Percentiles rank a stretch among this genome's conserved stretches.
phyloP scores from a whole-genome alignment of 306 rosid genomes.

The Begonia loranthoides region DNA sequence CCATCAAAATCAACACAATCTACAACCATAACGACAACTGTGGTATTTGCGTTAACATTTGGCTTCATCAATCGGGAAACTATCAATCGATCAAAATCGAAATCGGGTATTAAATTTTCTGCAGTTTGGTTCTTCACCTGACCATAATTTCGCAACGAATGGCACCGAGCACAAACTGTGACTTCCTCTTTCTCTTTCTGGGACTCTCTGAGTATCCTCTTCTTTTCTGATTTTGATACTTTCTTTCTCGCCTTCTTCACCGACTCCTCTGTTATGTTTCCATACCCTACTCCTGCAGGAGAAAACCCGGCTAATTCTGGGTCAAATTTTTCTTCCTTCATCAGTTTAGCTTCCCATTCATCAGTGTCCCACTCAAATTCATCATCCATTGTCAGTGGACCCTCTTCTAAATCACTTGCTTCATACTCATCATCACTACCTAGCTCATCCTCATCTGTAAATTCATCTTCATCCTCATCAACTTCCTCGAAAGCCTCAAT shows the following conservation, averaged over 20 bases:
- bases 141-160: slow-evolving; percentile 84
- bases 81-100: slow-evolving; percentile 77
- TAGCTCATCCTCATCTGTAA: slow-evolving; percentile 9
- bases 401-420: slow-evolving; percentile 18
- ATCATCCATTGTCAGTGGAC: slow-evolving; percentile 17
- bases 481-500: slow-evolving; percentile 14
- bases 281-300: slow-evolving; percentile 74
- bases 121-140: slow-evolving; percentile 69
- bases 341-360: slow-evolving; percentile 25
- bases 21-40: slow-evolving; percentile 77
- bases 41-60: slow-evolving; percentile 46
- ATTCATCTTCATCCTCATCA: slow-evolving; percentile 8
- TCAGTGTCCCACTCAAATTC: slow-evolving; percentile 53
- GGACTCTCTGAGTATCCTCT: slow-evolving; percentile 60
- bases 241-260: slow-evolving; percentile 50
- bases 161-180: slow-evolving; percentile 84
- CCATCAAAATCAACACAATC: slow-evolving; percentile 97
- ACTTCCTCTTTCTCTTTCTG: slow-evolving; percentile 71
- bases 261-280: slow-evolving; percentile 56
- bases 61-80: slow-evolving; percentile 62
- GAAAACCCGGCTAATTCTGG: slow-evolving; percentile 55
- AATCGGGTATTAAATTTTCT: slow-evolving; percentile 89
- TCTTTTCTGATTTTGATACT: slow-evolving; percentile 68
- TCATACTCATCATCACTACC: slow-evolving; percentile 16
- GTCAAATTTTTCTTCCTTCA: slow-evolving; percentile 33